A percentile compares a stretch with the other conserved stretches of the same genome.
Conservation (phyloP, 371 early-diverging fungal genomes). For the Furculomyces boomerangus region DNA sequence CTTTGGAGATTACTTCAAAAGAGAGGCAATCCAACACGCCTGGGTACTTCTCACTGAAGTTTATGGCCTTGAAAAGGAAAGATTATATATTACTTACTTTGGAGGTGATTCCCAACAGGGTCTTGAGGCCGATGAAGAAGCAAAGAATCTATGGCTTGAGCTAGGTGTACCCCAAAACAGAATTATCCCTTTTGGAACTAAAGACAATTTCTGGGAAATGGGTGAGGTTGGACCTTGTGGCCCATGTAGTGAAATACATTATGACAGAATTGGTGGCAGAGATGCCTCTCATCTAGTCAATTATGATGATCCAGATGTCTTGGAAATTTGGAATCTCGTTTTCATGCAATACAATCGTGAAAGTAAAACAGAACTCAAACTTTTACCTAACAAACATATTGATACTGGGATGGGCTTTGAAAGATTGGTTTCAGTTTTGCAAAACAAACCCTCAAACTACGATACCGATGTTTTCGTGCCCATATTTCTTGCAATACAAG, state of each 20-base stretch:
- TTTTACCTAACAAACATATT: slow-evolving; percentile 93
- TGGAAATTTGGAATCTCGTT: slow-evolving; percentile 99
- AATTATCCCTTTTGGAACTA: slow-evolving; percentile 75
- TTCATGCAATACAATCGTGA: slow-evolving; percentile 99
- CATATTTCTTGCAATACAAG: slow-evolving; percentile 68
- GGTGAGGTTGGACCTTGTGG: slow-evolving; percentile 99
- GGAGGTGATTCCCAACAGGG: slow-evolving; percentile 77
- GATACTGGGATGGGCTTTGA: slow-evolving; percentile 99
- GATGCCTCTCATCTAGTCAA: slow-evolving; percentile 93
- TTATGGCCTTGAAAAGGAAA: slow-evolving; percentile 64
- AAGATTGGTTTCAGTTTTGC: slow-evolving; percentile 92
- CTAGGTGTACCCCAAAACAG: slow-evolving; percentile 71
- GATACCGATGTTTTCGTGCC: slow-evolving; percentile 90
- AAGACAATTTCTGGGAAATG: slow-evolving; percentile 99
- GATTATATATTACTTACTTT: slow-evolving; percentile 97
- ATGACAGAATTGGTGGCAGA: slow-evolving; percentile 94
- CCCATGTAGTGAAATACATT: slow-evolving; percentile 99
- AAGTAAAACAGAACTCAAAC: slow-evolving; percentile 68
- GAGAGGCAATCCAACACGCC: slow-evolving; percentile 80
- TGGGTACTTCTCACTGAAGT: slow-evolving; percentile 93
- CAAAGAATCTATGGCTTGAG: slow-evolving; percentile 84
- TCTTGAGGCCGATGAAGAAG: slow-evolving; percentile 79
- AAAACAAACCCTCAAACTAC: slow-evolving; percentile 95
- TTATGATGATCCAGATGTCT: slow-evolving; percentile 96
- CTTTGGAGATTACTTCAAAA: slow-evolving; percentile 99